These are phyloP conservation scores for Phlyctochytrium arcticum DNA, from an alignment of 192 early-diverging fungal species.

Conservation along the genomic window DNA sequence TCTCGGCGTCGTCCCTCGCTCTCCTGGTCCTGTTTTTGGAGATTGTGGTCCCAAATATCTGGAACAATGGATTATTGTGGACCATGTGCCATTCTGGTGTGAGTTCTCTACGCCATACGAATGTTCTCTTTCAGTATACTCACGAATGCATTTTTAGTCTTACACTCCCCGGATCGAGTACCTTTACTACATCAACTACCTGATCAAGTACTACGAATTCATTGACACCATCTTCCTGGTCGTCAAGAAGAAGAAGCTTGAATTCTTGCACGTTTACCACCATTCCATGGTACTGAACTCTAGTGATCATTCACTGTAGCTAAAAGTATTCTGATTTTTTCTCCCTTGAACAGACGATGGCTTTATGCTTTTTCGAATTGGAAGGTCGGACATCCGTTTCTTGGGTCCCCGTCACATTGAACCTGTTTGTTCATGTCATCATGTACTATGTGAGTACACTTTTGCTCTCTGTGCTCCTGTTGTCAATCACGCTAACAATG, in stretches of 20 bases:
- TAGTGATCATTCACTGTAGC: not conserved
- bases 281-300: constrained; percentile 59
- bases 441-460: constrained; percentile 51
- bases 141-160: not conserved
- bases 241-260: constrained; percentile 36
- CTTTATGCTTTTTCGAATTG: constrained; percentile 81
- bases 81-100: constrained; percentile 1
- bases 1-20: constrained; percentile 64
- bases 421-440: constrained; percentile 83
- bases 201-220: constrained; percentile 86
- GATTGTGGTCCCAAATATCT: constrained; percentile 68
- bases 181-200: constrained; percentile 85
- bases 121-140: no score
- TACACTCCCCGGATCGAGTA: constrained; percentile 70
- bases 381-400: constrained; percentile 37
- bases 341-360: constrained; percentile 51
- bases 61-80: constrained; percentile 30
- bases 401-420: constrained; percentile 77
- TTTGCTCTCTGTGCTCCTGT: not conserved
- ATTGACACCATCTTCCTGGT: constrained; percentile 80
- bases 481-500: not conserved
- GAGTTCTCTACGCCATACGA: no score
- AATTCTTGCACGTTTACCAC: constrained; percentile 89
- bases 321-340: not conserved
- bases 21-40: constrained; percentile 73